phyloP scores from a whole-genome alignment of 2,329 filamentous ascomycete genomes.

The Fusarium sp. region DNA sequence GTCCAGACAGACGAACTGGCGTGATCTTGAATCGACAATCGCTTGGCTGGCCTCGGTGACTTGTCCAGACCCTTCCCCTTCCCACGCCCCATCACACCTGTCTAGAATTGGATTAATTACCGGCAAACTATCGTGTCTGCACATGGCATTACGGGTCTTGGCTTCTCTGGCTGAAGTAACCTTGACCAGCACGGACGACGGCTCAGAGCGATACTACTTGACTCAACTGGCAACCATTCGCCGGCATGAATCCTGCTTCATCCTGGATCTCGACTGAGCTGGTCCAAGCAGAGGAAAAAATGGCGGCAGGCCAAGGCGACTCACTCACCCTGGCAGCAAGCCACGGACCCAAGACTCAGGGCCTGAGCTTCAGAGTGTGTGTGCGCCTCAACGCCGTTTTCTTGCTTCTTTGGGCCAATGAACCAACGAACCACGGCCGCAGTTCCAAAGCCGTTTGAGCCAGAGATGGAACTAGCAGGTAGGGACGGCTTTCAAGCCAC shows the following conservation, averaged over 20 bases:
- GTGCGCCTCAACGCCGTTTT: constrained; percentile 20
- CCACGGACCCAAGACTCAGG: constrained; percentile 21
- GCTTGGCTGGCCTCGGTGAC: constrained; percentile 8
- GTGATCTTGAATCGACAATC: constrained; percentile 18
- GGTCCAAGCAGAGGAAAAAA: background rate
- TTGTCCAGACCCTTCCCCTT: constrained; percentile 9
- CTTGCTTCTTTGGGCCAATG: constrained; percentile 27
- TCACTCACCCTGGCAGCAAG: constrained; percentile 25
- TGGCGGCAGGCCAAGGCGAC: constrained; percentile 7
- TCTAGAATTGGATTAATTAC: constrained; percentile 22
- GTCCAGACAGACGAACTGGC: constrained; percentile 21
- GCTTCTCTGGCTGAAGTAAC: background rate
- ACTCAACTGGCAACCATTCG: background rate
- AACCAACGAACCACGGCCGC: constrained; percentile 10
- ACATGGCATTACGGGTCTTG: constrained; percentile 1
- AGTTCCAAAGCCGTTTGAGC: constrained; percentile 34
- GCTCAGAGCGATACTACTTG: background rate
- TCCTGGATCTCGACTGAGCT: background rate
- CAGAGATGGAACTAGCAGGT: constrained; percentile 13
- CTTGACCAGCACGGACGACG: background rate
- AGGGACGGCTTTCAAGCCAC: constrained; percentile 31
- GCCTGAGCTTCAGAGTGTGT: constrained; percentile 28
- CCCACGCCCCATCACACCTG: constrained; percentile 13
- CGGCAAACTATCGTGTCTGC: constrained; percentile 7
- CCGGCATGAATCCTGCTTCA: background rate